phyloP scores from a whole-genome alignment of 495 filamentous ascomycete species.

The Trichoderma erinaceum region DNA sequence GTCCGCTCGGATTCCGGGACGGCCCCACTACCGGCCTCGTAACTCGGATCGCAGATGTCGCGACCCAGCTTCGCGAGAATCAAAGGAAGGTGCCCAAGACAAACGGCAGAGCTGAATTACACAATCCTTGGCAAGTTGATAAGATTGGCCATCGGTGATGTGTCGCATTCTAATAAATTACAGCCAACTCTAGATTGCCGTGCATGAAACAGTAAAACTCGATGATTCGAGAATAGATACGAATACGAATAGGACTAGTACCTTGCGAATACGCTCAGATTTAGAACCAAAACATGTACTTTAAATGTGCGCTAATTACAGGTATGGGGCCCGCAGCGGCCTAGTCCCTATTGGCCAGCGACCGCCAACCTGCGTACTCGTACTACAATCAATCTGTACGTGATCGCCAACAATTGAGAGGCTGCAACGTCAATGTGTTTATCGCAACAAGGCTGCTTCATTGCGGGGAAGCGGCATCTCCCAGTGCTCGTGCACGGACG shows the following conservation, averaged over 20 bases:
- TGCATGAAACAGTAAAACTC: neutral
- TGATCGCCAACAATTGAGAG: too few species aligned
- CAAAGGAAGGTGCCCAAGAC: neutral
- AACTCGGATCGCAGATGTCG: too few species aligned
- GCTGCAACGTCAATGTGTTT: too few species aligned
- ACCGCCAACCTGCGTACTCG: neutral
- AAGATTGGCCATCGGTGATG: neutral
- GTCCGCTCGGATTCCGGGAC: neutral
- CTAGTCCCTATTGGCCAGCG: neutral
- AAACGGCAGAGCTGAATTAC: neutral
- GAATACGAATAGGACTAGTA: neutral
- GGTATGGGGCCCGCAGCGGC: neutral
- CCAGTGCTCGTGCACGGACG: too few species aligned
- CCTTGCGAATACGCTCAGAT: neutral
- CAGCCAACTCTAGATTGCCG: neutral
- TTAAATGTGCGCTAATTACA: neutral
- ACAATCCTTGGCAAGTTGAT: neutral
- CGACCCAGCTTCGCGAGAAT: neutral
- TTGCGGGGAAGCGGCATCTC: too few species aligned
- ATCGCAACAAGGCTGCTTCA: too few species aligned
- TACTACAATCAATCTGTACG: neutral
- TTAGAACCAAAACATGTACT: too few species aligned
- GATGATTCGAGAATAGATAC: neutral
- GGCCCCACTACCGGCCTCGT: neutral
- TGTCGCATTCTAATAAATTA: neutral